Evolutionary conservation across 2,329 filamentous ascomycete species (phyloP).

Genomic region (Shiraia bambusicola): DNA sequence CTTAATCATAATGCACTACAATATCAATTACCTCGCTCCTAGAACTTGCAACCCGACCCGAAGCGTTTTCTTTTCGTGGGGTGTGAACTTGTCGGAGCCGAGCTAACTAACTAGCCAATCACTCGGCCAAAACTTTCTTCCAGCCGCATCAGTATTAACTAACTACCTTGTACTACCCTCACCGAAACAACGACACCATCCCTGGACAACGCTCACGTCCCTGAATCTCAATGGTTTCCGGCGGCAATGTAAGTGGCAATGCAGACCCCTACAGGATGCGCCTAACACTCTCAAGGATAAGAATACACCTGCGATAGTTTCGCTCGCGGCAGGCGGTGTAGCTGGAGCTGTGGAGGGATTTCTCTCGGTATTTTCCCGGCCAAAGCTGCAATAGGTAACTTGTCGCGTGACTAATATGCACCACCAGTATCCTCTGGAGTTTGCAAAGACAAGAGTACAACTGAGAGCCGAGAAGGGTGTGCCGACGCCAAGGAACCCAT

Average conservation of each 20-base stretch:
- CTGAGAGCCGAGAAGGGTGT: slow-evolving; percentile 50
- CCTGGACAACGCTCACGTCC: slow-evolving; percentile 1
- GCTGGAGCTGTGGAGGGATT: slow-evolving; percentile 45
- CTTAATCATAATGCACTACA: no score
- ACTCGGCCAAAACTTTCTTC: slow-evolving; percentile 16
- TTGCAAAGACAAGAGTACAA: slow-evolving; percentile 66
- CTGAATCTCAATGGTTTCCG: slow-evolving; percentile 32
- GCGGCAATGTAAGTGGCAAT: slow-evolving; percentile 23
- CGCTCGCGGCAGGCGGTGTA: slow-evolving; percentile 42
- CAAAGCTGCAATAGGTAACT: neutral
- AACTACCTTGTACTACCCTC: slow-evolving; percentile 8
- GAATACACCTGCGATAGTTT: slow-evolving; percentile 42
- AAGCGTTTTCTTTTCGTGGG: no score
- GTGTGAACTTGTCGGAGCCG: slow-evolving; percentile 1
- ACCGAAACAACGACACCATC: slow-evolving; percentile 17
- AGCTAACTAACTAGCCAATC: slow-evolving; percentile 15
- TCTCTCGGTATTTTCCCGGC: slow-evolving; percentile 29
- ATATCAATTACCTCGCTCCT: no score
- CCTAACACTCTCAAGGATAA: slow-evolving; percentile 29
- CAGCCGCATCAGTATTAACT: slow-evolving; percentile 11
- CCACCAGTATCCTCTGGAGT: slow-evolving; percentile 63
- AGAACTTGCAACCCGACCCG: no score
- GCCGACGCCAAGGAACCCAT: slow-evolving; percentile 57
- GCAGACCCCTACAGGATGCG: neutral
- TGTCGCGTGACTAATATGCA: slow-evolving; percentile 11